Percentiles rank a stretch among this genome's conserved stretches.
phyloP scores from a whole-genome alignment of 257 asterid genomes.

The Solanum sitiens region DNA sequence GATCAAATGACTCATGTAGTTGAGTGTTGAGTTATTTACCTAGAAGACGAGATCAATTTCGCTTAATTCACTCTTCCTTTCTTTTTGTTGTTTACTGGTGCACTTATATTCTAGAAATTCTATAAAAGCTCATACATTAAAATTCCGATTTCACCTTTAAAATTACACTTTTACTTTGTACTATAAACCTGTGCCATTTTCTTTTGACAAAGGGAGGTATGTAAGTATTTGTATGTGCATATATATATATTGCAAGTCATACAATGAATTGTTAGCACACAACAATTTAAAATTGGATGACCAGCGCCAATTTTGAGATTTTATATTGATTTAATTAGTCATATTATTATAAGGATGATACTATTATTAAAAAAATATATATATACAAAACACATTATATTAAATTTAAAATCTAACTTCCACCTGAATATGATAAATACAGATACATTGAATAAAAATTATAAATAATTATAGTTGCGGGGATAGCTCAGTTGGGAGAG shows the following conservation, averaged over 20 bases:
- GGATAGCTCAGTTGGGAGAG: slow-evolving; percentile 98
- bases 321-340: not conserved
- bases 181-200: not conserved
- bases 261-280: not conserved
- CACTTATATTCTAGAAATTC: too few species aligned
- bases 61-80: too few species aligned
- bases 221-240: not conserved
- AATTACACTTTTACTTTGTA: not conserved
- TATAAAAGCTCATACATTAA: not conserved
- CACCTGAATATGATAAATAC: too few species aligned
- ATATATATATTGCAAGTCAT: not conserved
- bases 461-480: slow-evolving; percentile 14
- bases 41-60: too few species aligned
- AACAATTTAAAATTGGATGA: not conserved
- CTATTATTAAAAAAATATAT: not conserved
- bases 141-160: not conserved
- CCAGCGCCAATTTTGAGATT: not conserved
- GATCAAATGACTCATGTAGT: too few species aligned
- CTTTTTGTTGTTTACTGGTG: not conserved
- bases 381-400: not conserved
- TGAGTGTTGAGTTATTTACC: too few species aligned
- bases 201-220: not conserved
- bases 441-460: rapidly evolving
- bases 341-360: not conserved
- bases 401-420: too few species aligned